Base-by-base conservation (phyloP, 768 basidiomycete species). In the Trametes cingulata region DNA sequence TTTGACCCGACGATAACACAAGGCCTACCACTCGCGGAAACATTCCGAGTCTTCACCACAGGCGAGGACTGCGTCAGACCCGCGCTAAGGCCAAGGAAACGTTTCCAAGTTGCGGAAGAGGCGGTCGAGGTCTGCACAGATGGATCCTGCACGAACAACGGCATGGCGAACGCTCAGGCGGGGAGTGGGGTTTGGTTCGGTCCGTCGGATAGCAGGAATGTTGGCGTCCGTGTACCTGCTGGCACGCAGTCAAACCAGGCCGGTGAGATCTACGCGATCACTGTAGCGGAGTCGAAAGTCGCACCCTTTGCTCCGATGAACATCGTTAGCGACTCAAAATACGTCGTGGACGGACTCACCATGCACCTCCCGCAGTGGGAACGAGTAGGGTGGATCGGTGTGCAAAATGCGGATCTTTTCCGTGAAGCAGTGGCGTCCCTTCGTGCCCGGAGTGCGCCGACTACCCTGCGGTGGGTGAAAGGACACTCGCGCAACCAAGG, bases 301-400 rank as follows among this genome's bases (percentile, higher is more conserved):
- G 36, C 49, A 12, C 29, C 41, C 2, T 42, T 64, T 33, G 10
- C 9, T 0, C 27, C 43, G 0, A 50, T 73, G 1, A 5, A 41
- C 1, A 69, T 72, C 3, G 37, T 56, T 5, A 70, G 46, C 5
- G 43, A 45, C 43, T 45, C 43, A 7, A 45, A 7, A 17, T 45
- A 45, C 43, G 14, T 24, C 20, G 7, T 71, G 5, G 56, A 72
- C 3, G 67, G 51, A 0, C 37, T 73, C 0, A 73, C 68, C 0
- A 59, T 58, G 35, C 40, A 72, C 36, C 45, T 67, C 3, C 15
- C 13, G 13, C 24, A 36, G 22, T 57, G 59, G 64, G 42, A 56
- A 40, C 48, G 59, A 35, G 22, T 19, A 13, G 57, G 53, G 8
- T 59, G 47, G 58, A 62, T 57, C 0, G 35, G 39, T 13, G 50